Conservation (phyloP, 768 basidiomycete species). For the Kwoniella dendrophila region DNA sequence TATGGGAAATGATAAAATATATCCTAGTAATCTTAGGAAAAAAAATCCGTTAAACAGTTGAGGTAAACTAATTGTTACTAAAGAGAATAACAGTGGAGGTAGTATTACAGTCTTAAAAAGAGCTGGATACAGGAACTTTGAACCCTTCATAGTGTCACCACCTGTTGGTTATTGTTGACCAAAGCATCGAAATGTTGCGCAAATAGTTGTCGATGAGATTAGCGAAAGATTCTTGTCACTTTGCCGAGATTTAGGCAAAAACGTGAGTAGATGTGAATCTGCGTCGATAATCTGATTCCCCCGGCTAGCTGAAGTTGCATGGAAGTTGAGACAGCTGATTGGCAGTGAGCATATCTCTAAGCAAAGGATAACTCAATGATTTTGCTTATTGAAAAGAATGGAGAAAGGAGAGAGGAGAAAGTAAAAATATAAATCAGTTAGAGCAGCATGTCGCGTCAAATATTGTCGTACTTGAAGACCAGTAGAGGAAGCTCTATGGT, state of each 20-base stretch:
- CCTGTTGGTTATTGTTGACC: neutral
- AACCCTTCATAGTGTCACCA: conserved; percentile 26
- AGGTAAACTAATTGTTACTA: conserved; percentile 1
- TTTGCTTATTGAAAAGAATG: too few species aligned
- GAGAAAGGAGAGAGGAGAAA: too few species aligned
- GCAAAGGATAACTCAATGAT: neutral
- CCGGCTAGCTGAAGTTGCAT: neutral
- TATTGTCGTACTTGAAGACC: too few species aligned
- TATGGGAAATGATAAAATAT: conserved; percentile 29
- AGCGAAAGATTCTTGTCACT: too few species aligned
- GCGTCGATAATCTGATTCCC: too few species aligned
- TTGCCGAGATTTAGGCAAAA: too few species aligned
- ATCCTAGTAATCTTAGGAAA: conserved; percentile 4
- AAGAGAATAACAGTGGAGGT: conserved; percentile 19
- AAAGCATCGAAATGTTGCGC: too few species aligned
- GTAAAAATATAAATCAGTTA: too few species aligned
- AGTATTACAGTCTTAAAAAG: conserved; percentile 32
- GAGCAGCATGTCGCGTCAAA: too few species aligned
- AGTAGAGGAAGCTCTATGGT: too few species aligned
- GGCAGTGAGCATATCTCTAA: neutral
- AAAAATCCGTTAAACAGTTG: neutral
- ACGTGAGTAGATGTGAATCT: too few species aligned
- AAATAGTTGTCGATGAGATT: too few species aligned
- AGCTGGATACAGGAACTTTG: conserved; percentile 28
- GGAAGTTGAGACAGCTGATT: neutral